phyloP scores from a whole-genome alignment of 2,329 filamentous ascomycete genomes.

The Fusarium sp. region DNA sequence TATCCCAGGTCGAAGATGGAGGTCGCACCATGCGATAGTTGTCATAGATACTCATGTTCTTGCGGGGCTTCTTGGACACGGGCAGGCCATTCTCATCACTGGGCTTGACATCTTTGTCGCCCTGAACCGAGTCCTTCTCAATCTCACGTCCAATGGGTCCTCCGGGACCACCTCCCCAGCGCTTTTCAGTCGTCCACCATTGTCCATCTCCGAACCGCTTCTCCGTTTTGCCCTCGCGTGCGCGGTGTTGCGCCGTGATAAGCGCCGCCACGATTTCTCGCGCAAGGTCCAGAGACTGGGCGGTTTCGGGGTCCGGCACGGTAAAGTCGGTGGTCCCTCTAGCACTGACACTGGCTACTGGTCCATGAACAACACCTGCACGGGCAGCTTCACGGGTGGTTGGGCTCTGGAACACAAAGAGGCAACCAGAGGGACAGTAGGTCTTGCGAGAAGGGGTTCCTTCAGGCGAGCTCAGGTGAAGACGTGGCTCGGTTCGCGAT shows the following conservation, averaged over 20 bases:
- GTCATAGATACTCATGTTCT: conserved; percentile 70
- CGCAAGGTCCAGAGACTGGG: conserved; percentile 72
- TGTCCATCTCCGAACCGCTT: conserved; percentile 67
- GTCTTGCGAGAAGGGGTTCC: conserved; percentile 56
- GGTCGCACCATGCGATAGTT: conserved; percentile 72
- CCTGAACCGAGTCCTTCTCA: conserved; percentile 59
- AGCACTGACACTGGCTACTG: conserved; percentile 70
- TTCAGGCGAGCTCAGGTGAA: conserved; percentile 62
- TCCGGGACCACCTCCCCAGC: conserved; percentile 73
- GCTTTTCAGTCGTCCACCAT: conserved; percentile 71
- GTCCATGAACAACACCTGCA: conserved; percentile 70
- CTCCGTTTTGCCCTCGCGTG: conserved; percentile 68
- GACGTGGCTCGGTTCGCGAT: conserved; percentile 68
- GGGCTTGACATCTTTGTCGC: conserved; percentile 58
- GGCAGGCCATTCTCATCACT: conserved; percentile 43
- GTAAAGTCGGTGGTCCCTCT: conserved; percentile 67
- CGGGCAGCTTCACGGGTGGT: conserved; percentile 70
- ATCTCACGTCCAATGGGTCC: conserved; percentile 73
- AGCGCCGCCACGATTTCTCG: conserved; percentile 71
- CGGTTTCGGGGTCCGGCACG: conserved; percentile 57
- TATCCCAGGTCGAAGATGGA: conserved; percentile 70
- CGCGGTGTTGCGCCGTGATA: conserved; percentile 73
- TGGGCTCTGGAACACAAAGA: conserved; percentile 71
- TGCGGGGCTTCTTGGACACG: conserved; percentile 62
- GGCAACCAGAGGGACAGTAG: conserved; percentile 69